Base-by-base conservation (phyloP, 768 basidiomycete genomes). In the Tephrocybe sp. region DNA sequence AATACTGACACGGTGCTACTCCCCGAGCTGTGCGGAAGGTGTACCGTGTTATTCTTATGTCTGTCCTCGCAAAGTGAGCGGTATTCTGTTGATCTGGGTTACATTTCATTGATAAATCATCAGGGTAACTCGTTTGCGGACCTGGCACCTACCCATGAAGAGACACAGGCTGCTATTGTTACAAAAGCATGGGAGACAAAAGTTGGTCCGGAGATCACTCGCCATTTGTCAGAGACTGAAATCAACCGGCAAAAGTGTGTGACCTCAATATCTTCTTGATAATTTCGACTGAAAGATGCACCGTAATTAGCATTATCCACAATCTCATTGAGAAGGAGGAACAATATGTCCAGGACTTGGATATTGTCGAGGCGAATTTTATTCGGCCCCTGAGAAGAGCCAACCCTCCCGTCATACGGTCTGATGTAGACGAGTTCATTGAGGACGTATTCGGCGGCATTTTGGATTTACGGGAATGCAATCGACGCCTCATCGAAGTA, bases 361-460 rank as follows among this genome's bases (percentile, higher is more conserved):
- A 92, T 51, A 76, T 84, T 1, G 80, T 97, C 36, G 91, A 96
- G 62, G 73, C 78, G 13, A 84, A 88, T 34, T 74, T 77, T 46
- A 72, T 75, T 49, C 72, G 75, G 25, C 80, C 79, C 3, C 66
- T 87, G 15, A 73, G 76, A 18, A 58, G 52, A 22, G 71, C 75
- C 5, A 63, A 73, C 34, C 76, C 76, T 61, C 64, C 72, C 51
- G 64, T 76, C 18, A 69, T 80, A 69, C 76, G 4, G n/a, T n/a
- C n/a, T 67, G 61, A 76, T 21, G 74, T 96, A 6, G 87, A 90
- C 26, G 82, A 86, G 27, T 96, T 98, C 65, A 85, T 97, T 42
- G 88, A 91, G 36, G 87, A 91, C 27, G 86, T 95, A 3, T 95
- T 98, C 55, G 84, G 89, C 42, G 97, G 97, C 63, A 84, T 95